Percentiles rank a stretch among this genome's conserved stretches.
Conservation (phyloP, 1,139 yeast genomes). For the Sugiyamaella grinbergsii region DNA sequence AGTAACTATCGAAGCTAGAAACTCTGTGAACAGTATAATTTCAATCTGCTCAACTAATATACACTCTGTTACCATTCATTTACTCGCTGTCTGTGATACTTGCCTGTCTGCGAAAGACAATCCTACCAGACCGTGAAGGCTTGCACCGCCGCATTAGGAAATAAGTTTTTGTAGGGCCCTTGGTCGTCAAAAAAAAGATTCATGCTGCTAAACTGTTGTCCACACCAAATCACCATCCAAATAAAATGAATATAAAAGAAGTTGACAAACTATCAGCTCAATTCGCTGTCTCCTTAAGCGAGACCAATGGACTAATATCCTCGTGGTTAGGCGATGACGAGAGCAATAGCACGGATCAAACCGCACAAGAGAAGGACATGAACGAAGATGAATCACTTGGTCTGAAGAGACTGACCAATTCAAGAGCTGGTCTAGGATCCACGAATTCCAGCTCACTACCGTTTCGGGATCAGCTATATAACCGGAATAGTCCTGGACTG, state of each 20-base stretch:
- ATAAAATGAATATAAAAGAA: slow-evolving; percentile 29
- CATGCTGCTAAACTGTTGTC: too few relatives aligned
- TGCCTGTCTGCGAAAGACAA: too few relatives aligned
- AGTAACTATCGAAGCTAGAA: too few relatives aligned
- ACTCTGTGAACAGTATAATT: too few relatives aligned
- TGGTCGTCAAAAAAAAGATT: too few relatives aligned
- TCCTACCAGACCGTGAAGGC: too few relatives aligned
- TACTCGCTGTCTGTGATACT: too few relatives aligned
- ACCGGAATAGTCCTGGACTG: slow-evolving; percentile 5
- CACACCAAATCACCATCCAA: background rate
- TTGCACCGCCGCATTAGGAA: background rate
- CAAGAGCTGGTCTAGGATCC: slow-evolving; percentile 32
- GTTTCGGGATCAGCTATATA: slow-evolving; percentile 5
- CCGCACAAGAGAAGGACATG: slow-evolving; percentile 1
- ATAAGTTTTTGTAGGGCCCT: too few relatives aligned
- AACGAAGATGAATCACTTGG: slow-evolving; percentile 20
- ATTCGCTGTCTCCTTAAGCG: slow-evolving; percentile 36
- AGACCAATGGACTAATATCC: slow-evolving; percentile 33
- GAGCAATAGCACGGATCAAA: slow-evolving; percentile 8
- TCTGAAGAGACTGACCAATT: slow-evolving; percentile 24
- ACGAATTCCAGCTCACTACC: slow-evolving; percentile 11
- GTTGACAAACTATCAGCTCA: slow-evolving; percentile 36
- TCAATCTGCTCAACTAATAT: too few relatives aligned
- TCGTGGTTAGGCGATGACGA: slow-evolving; percentile 34
- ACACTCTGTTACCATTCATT: too few relatives aligned